phyloP scores from a whole-genome alignment of 768 basidiomycete species.

The Coprinopsis strossmayeri region DNA sequence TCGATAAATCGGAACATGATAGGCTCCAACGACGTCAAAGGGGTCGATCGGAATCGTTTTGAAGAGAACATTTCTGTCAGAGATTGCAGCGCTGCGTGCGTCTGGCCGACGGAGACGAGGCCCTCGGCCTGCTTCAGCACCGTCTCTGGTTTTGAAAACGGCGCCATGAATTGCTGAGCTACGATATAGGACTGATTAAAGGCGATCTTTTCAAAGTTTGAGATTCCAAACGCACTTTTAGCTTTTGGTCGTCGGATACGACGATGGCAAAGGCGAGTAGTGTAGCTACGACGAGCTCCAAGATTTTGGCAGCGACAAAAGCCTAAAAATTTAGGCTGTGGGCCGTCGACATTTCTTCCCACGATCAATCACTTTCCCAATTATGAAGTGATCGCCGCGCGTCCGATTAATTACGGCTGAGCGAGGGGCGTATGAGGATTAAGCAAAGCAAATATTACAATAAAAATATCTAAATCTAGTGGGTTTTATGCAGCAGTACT shows the following conservation, averaged over 20 bases:
- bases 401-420: too few relatives aligned
- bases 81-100: conserved; percentile 83
- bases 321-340: neutral
- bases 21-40: conserved; percentile 83
- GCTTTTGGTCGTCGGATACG: neutral
- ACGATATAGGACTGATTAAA: neutral
- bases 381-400: too few relatives aligned
- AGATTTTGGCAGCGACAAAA: neutral
- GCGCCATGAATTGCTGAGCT: conserved; percentile 66
- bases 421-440: too few relatives aligned
- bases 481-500: conserved; percentile 6
- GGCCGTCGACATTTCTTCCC: neutral
- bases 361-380: too few relatives aligned
- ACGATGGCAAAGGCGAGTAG: neutral
- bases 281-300: neutral
- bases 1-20: conserved; percentile 95
- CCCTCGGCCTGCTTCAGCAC: conserved; percentile 92
- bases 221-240: neutral
- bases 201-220: neutral
- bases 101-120: conserved; percentile 87
- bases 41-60: conserved; percentile 91
- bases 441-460: too few relatives aligned
- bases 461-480: neutral
- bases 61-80: conserved; percentile 89
- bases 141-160: conserved; percentile 86